Percentiles rank a stretch among this genome's conserved stretches.
These are phyloP conservation scores for Cyphellophora europaea DNA, from an alignment of 2,329 filamentous ascomycete genomes.

Conservation along the genomic window DNA sequence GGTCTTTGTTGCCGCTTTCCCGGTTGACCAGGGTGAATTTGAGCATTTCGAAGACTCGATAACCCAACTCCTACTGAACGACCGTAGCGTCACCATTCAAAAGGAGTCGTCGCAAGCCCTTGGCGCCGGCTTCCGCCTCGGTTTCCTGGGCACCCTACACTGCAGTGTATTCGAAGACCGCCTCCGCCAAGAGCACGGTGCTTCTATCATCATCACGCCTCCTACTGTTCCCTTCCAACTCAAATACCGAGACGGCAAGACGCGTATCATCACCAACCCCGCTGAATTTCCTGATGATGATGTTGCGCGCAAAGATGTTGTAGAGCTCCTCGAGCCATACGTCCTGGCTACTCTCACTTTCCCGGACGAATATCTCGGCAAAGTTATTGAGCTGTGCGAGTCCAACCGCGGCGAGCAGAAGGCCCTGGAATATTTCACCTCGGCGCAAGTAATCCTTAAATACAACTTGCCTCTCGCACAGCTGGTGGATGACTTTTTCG, in stretches of 20 bases:
- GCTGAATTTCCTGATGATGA: constrained; percentile 76
- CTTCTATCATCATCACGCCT: constrained; percentile 92
- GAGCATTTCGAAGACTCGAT: constrained; percentile 86
- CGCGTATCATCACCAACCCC: constrained; percentile 74
- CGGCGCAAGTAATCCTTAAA: constrained; percentile 86
- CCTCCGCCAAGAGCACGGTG: constrained; percentile 84
- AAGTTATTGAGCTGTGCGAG: constrained; percentile 92
- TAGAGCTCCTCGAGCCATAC: constrained; percentile 61
- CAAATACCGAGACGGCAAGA: constrained; percentile 65
- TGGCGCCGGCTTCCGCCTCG: constrained; percentile 85
- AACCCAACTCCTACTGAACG: constrained; percentile 84
- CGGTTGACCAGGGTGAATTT: constrained; percentile 82
- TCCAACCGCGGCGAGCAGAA: constrained; percentile 78
- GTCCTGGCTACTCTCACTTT: constrained; percentile 80
- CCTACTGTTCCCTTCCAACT: constrained; percentile 90
- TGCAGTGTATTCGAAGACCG: constrained; percentile 99
- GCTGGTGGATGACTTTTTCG: constrained; percentile 93
- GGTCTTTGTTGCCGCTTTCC: constrained; percentile 97
- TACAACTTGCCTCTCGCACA: constrained; percentile 84
- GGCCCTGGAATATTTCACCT: constrained; percentile 81
- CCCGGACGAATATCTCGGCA: constrained; percentile 87
- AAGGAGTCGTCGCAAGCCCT: constrained; percentile 93
- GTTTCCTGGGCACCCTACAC: constrained; percentile 92
- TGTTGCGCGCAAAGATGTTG: constrained; percentile 42
- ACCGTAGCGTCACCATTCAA: constrained; percentile 84